These are phyloP conservation scores for Aspergillus taichungensis DNA, from an alignment of 495 filamentous ascomycete species.

Conservation along the genomic window DNA sequence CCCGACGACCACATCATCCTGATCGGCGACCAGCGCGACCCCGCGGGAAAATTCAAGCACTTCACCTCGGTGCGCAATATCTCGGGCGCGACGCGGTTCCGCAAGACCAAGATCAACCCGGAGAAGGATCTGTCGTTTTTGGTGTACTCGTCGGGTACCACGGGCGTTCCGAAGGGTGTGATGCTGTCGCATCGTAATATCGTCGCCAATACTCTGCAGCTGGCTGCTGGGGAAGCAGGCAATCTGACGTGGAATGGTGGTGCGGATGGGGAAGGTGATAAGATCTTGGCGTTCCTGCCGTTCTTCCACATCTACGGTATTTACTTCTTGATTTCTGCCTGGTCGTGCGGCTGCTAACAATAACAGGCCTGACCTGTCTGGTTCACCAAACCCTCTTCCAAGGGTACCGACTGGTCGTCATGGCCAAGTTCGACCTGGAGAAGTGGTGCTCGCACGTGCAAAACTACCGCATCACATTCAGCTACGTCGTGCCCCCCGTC, in stretches of 20 bases:
- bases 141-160: slow-evolving; percentile 87
- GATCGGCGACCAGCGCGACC: slow-evolving; percentile 65
- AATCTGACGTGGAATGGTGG: slow-evolving; percentile 54
- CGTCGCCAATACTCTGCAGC: slow-evolving; percentile 56
- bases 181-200: slow-evolving; percentile 80
- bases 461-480: slow-evolving; percentile 63
- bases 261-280: slow-evolving; percentile 55
- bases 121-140: slow-evolving; percentile 50
- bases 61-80: slow-evolving; percentile 63
- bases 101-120: slow-evolving; percentile 37
- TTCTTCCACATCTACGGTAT: slow-evolving; percentile 93
- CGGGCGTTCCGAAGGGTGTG: slow-evolving; percentile 88
- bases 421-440: slow-evolving; percentile 78
- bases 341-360: slow-evolving; percentile 6
- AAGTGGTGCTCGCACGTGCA: slow-evolving; percentile 71
- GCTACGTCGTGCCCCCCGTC: slow-evolving; percentile 80
- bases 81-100: slow-evolving; percentile 38
- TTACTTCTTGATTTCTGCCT: background rate
- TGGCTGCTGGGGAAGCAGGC: slow-evolving; percentile 47
- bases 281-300: slow-evolving; percentile 70
- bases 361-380: slow-evolving; percentile 58
- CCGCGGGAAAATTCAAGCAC: slow-evolving; percentile 54
- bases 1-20: slow-evolving; percentile 58
- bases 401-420: slow-evolving; percentile 64
- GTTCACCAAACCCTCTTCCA: slow-evolving; percentile 55